phyloP scores from a whole-genome alignment of 176 grass and related monocot genomes.

The Zoysia japonica region DNA sequence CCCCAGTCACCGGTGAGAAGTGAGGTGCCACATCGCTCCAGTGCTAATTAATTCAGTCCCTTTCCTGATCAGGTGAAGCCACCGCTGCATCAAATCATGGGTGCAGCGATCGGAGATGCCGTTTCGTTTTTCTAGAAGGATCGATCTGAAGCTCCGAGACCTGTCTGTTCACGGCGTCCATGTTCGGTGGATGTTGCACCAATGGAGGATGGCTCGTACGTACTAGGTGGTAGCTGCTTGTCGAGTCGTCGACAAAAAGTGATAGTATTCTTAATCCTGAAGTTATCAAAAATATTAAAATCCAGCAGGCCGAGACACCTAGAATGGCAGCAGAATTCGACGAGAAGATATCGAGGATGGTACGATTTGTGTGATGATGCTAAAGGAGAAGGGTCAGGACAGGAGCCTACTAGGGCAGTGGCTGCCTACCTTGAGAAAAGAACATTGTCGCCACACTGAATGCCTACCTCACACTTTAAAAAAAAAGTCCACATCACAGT shows the following conservation, averaged over 20 bases:
- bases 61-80: conserved; percentile 29
- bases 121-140: conserved; percentile 30
- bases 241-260: not conserved
- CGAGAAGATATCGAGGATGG: conserved; percentile 8
- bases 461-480: not conserved
- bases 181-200: too few species aligned
- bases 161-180: not conserved
- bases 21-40: too few species aligned
- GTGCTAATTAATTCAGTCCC: not conserved
- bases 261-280: not conserved
- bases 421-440: conserved; percentile 43
- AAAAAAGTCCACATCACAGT: not conserved
- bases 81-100: conserved; percentile 25
- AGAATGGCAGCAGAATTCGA: not conserved
- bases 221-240: too few species aligned
- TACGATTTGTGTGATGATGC: conserved; percentile 15
- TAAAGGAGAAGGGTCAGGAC: conserved; percentile 8
- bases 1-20: not conserved
- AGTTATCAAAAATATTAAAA: not conserved
- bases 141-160: too few species aligned
- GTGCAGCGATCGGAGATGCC: not conserved
- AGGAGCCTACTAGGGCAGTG: not conserved
- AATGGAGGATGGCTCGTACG: too few species aligned
- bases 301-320: not conserved
- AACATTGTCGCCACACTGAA: not conserved